phyloP scores from a whole-genome alignment of 176 grass and related monocot species.

The Rhynchospora tenuis region DNA sequence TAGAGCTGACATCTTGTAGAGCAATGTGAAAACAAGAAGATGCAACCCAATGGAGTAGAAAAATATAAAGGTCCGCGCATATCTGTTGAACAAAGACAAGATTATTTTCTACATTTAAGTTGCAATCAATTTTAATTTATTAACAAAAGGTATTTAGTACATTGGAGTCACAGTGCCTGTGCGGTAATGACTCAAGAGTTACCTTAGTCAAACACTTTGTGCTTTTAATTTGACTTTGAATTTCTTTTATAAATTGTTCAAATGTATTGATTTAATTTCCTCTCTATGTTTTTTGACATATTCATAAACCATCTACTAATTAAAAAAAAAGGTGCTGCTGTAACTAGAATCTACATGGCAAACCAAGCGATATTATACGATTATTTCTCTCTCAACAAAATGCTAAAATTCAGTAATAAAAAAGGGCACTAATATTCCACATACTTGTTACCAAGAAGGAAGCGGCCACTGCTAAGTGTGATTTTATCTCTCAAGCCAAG shows the following conservation, averaged over 20 bases:
- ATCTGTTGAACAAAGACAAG: conserved; percentile 35
- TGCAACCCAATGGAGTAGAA: conserved; percentile 99
- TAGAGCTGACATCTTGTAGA: conserved; percentile 97
- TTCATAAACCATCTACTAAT: not conserved
- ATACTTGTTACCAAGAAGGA: conserved; percentile 99
- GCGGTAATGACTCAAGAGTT: not conserved
- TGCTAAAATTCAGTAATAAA: not conserved
- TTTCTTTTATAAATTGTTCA: not conserved
- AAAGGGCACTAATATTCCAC: conserved; percentile 20
- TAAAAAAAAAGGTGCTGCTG: too few species aligned
- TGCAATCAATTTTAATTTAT: not conserved
- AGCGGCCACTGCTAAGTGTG: conserved; percentile 96
- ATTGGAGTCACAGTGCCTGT: not conserved
- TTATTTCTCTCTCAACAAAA: not conserved
- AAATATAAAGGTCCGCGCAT: conserved; percentile 94
- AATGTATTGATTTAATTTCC: not conserved
- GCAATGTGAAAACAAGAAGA: conserved; percentile 95
- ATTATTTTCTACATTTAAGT: not conserved
- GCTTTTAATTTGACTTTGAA: not conserved
- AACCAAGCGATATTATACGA: too few species aligned
- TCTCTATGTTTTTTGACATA: not conserved
- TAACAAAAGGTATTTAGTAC: not conserved
- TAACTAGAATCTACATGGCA: too few species aligned
- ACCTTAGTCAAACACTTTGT: not conserved
- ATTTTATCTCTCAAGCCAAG: conserved; percentile 99